phyloP scores from a whole-genome alignment of 192 early-diverging fungal genomes.

The Rhizoclosmatium globosum region DNA sequence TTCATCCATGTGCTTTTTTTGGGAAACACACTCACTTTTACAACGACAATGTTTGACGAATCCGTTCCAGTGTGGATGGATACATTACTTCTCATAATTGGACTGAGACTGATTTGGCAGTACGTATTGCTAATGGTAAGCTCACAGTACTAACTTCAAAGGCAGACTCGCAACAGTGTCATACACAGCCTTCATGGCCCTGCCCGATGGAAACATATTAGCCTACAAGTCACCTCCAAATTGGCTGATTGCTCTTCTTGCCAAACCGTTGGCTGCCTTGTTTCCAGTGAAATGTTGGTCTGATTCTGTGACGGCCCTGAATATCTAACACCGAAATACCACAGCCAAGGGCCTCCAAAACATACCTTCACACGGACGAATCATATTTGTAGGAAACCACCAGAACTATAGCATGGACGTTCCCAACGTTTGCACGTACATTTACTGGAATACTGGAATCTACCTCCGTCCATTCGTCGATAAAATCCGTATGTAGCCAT shows the following conservation, averaged over 20 bases:
- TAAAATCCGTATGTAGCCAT: not conserved
- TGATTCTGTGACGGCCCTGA: not conserved
- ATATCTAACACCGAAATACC: too few relatives aligned
- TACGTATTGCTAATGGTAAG: too few relatives aligned
- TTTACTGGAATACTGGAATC: conserved; percentile 26
- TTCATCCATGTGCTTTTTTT: too few relatives aligned
- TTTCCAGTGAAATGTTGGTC: not conserved
- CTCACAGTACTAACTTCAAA: too few relatives aligned
- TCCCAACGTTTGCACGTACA: conserved; percentile 22
- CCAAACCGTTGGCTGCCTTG: not conserved
- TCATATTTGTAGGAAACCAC: conserved; percentile 46
- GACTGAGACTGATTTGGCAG: too few relatives aligned
- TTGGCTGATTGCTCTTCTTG: not conserved
- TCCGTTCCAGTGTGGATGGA: too few relatives aligned
- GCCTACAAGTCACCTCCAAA: not conserved
- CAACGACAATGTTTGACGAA: too few relatives aligned
- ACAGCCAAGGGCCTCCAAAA: not conserved
- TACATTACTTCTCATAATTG: too few relatives aligned
- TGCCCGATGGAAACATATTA: not conserved
- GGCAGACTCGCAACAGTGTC: not conserved
- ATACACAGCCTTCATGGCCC: not conserved
- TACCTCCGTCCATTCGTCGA: conserved; percentile 36
- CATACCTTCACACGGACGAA: not conserved
- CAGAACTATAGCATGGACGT: conserved; percentile 31
- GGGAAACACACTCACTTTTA: too few relatives aligned